These are phyloP conservation scores for Leishmania martiniquensis DNA, from an alignment of 208 protist species.

Conservation along the genomic window DNA sequence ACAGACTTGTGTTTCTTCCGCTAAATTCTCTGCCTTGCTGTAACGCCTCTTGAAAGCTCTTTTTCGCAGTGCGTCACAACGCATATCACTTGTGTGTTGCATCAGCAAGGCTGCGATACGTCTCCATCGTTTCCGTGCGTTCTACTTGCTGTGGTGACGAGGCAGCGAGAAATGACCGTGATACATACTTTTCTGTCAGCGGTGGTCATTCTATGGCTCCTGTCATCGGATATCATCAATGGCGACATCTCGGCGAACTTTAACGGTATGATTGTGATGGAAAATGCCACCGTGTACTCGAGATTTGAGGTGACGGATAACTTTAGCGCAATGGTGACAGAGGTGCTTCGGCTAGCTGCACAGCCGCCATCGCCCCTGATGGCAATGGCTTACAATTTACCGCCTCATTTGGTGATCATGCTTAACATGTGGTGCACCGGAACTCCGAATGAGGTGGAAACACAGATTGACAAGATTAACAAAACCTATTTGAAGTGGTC, in stretches of 20 bases:
- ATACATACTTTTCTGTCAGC: not conserved
- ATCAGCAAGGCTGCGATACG: not conserved
- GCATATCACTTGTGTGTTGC: not conserved
- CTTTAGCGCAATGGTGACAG: conserved; percentile 30
- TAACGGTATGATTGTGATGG: conserved; percentile 43
- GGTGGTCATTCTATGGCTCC: not conserved
- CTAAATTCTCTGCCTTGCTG: not conserved
- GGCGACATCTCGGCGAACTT: conserved; percentile 39
- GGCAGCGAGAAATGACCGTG: not conserved
- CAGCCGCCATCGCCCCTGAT: conserved; percentile 7
- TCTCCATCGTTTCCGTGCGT: not conserved
- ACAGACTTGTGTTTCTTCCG: not conserved
- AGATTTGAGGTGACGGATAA: conserved; percentile 23
- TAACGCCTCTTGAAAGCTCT: not conserved
- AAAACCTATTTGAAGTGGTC: conserved; percentile 33
- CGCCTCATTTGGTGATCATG: conserved; percentile 46
- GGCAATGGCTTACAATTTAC: conserved; percentile 16
- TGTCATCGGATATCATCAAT: not conserved
- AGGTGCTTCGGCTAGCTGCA: conserved; percentile 33
- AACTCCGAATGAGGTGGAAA: conserved; percentile 9
- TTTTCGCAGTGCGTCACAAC: not conserved
- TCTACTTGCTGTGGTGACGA: not conserved
- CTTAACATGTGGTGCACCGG: conserved; percentile 44
- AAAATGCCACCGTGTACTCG: conserved; percentile 29
- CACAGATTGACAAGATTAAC: conserved; percentile 21